phyloP scores from a whole-genome alignment of 768 basidiomycete species.

The Suillus clintonianus region DNA sequence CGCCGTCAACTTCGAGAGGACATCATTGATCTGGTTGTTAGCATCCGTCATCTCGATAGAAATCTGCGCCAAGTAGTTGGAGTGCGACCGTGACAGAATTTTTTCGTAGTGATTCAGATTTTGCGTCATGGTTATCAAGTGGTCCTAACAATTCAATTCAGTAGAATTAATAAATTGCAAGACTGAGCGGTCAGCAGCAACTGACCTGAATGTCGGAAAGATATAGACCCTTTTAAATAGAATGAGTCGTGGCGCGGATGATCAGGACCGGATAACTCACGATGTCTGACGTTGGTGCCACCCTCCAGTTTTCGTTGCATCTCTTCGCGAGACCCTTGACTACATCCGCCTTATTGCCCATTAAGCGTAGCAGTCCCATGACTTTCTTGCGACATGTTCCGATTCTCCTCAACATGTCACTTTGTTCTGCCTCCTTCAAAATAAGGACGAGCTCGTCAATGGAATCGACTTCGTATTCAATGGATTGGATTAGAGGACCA shows the following conservation, averaged over 20 bases:
- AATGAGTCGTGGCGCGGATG: neutral
- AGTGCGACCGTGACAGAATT: conserved; percentile 97
- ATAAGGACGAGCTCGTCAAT: conserved; percentile 98
- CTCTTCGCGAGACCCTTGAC: conserved; percentile 98
- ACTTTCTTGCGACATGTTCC: conserved; percentile 99
- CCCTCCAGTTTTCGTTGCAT: conserved; percentile 98
- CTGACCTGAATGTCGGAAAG: conserved; percentile 89
- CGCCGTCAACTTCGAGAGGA: conserved; percentile 94
- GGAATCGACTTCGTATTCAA: conserved; percentile 99
- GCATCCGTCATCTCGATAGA: conserved; percentile 99
- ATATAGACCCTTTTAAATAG: conserved; percentile 72
- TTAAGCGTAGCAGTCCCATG: conserved; percentile 92
- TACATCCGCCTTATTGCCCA: conserved; percentile 99
- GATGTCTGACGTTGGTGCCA: conserved; percentile 97
- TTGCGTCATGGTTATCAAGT: conserved; percentile 99
- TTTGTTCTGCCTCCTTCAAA: conserved; percentile 72
- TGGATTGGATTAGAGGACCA: conserved; percentile 96
- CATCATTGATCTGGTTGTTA: conserved; percentile 99
- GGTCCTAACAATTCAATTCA: conserved; percentile 56
- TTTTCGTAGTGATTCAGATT: conserved; percentile 99
- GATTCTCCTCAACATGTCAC: conserved; percentile 96
- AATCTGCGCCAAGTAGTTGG: conserved; percentile 98
- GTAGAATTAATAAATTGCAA: neutral
- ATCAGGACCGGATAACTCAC: conserved; percentile 42
- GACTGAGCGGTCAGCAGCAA: neutral